Percentiles rank a stretch among this genome's conserved stretches.
Evolutionary conservation across 2,329 filamentous ascomycete species (phyloP).

Genomic region (Penicillium sp.): DNA sequence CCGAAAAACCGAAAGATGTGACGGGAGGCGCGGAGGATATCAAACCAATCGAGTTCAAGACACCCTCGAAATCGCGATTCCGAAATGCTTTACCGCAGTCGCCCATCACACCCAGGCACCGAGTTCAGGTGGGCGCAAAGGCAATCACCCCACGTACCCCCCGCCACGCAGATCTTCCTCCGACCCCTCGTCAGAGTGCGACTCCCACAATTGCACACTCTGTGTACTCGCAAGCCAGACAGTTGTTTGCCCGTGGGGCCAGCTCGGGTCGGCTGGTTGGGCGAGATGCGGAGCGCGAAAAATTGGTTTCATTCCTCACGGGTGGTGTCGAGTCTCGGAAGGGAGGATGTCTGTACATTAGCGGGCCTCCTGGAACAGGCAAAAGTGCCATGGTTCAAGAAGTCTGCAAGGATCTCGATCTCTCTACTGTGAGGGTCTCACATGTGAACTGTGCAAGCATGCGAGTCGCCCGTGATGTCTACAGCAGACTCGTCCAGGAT

Average conservation of each 20-base stretch:
- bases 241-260: conserved; percentile 80
- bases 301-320: conserved; percentile 70
- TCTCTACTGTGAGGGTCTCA: conserved; percentile 62
- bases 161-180: conserved; percentile 24
- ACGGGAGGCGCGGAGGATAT: conserved; percentile 39
- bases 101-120: conserved; percentile 79
- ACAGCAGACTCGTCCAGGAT: conserved; percentile 72
- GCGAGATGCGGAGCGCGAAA: conserved; percentile 67
- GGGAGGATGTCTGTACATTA: conserved; percentile 88
- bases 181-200: conserved; percentile 62
- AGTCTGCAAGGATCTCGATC: conserved; percentile 64
- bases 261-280: conserved; percentile 76
- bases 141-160: conserved; percentile 78
- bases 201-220: conserved; percentile 68
- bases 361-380: conserved; percentile 91
- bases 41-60: conserved; percentile 46
- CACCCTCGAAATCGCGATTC: conserved; percentile 59
- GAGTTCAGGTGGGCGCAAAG: conserved; percentile 75
- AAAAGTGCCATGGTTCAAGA: conserved; percentile 93
- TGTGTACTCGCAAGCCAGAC: conserved; percentile 82
- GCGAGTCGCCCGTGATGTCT: conserved; percentile 83
- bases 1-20: not conserved
- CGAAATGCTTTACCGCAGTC: conserved; percentile 74
- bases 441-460: conserved; percentile 98
- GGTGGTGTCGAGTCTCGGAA: conserved; percentile 61